Conservation (phyloP, 306 rosid genomes). For the Phaseolus lunatus region DNA sequence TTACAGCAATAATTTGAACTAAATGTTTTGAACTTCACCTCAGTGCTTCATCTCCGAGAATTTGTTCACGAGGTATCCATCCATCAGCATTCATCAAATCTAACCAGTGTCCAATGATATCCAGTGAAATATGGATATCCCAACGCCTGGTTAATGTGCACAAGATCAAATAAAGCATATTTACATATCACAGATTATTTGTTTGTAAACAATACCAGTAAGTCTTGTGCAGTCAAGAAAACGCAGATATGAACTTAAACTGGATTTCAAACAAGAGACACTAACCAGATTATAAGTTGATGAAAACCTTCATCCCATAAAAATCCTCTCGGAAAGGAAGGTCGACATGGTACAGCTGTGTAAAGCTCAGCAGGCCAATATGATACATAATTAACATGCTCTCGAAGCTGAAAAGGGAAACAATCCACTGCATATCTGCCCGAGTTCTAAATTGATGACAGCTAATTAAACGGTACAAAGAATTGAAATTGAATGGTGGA, state of each 20-base stretch:
- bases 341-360: constrained; percentile 93
- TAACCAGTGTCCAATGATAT: constrained; percentile 92
- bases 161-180: constrained; percentile 23
- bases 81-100: constrained; percentile 94
- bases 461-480: constrained; percentile 33
- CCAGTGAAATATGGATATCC: constrained; percentile 87
- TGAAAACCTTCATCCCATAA: constrained; percentile 99
- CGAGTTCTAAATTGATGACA: constrained; percentile 43
- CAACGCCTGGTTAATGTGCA: constrained; percentile 77
- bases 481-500: background rate
- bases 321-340: constrained; percentile 96
- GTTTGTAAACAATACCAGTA: constrained; percentile 23
- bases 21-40: constrained; percentile 64
- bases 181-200: constrained; percentile 31
- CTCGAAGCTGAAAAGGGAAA: constrained; percentile 67
- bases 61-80: constrained; percentile 99
- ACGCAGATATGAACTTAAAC: constrained; percentile 13
- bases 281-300: constrained; percentile 87
- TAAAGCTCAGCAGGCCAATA: constrained; percentile 99
- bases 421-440: constrained; percentile 44
- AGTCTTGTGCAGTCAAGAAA: constrained; percentile 34
- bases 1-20: constrained; percentile 39
- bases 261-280: constrained; percentile 42
- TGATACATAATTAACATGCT: constrained; percentile 56
- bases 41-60: constrained; percentile 91